phyloP scores from a whole-genome alignment of 345 rosid genomes.

The Ceriops tagal region DNA sequence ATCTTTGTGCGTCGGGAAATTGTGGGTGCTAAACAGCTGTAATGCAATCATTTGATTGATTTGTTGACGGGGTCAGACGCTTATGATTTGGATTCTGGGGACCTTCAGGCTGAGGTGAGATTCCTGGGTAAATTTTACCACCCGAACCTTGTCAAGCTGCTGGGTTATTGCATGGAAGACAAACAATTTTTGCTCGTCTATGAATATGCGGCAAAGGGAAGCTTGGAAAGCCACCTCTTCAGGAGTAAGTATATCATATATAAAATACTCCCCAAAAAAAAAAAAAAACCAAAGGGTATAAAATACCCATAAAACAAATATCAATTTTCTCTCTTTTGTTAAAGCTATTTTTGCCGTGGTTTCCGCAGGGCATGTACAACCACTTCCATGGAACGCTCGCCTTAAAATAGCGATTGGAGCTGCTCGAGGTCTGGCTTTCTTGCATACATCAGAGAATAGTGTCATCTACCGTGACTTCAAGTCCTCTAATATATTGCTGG shows the following conservation, averaged over 20 bases:
- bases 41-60: no score
- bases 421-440: slow-evolving; percentile 65
- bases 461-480: slow-evolving; percentile 89
- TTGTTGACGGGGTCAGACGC: no score
- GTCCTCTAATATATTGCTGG: slow-evolving; percentile 78
- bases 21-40: no score
- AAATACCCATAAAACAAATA: not conserved
- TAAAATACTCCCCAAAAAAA: no score
- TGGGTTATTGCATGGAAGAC: slow-evolving; percentile 87
- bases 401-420: slow-evolving; percentile 72
- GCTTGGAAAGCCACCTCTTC: slow-evolving; percentile 78
- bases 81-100: not conserved
- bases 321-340: not conserved
- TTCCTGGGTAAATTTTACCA: slow-evolving; percentile 78
- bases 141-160: slow-evolving; percentile 71
- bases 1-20: no score
- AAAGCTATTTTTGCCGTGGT: not conserved
- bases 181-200: slow-evolving; percentile 65
- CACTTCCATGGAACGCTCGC: slow-evolving; percentile 56
- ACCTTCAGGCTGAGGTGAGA: slow-evolving; percentile 73
- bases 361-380: slow-evolving; percentile 52
- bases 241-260: slow-evolving; percentile 36
- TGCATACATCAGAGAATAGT: slow-evolving; percentile 74
- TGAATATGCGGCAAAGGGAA: slow-evolving; percentile 67
- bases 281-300: no score